These are phyloP conservation scores for Cryptosporidium xiaoi DNA, from an alignment of 169 alveolate genomes.

Conservation along the genomic window DNA sequence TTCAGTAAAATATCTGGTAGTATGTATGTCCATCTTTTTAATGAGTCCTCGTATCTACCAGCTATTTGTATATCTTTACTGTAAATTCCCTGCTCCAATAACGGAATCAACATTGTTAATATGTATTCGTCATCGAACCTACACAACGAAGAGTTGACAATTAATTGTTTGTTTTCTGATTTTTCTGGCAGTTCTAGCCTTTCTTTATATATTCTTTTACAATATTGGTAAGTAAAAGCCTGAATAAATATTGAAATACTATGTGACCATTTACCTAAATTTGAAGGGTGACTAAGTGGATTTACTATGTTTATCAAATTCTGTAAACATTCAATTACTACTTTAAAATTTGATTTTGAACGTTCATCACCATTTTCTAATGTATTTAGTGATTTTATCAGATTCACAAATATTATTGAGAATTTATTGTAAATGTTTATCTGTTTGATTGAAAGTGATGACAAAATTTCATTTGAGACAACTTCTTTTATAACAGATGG, in stretches of 20 bases:
- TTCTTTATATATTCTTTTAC: conserved; percentile 66
- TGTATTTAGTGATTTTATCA: conserved; percentile 29
- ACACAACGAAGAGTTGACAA: conserved; percentile 2
- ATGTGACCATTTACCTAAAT: conserved; percentile 61
- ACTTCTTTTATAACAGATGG: conserved; percentile 44
- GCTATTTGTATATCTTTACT: conserved; percentile 57
- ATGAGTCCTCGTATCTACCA: conserved; percentile 56
- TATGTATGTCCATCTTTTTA: conserved; percentile 69
- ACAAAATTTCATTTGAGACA: conserved; percentile 26
- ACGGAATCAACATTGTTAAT: conserved; percentile 45
- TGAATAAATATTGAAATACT: conserved; percentile 55
- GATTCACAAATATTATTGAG: conserved; percentile 43
- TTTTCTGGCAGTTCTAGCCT: neutral
- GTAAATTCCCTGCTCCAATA: conserved; percentile 62
- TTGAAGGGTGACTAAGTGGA: conserved; percentile 65
- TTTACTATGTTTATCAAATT: conserved; percentile 11
- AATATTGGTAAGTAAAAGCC: conserved; percentile 65
- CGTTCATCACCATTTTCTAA: conserved; percentile 14
- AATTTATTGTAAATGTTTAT: conserved; percentile 32
- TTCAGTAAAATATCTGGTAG: conserved; percentile 36
- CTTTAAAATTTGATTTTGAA: neutral
- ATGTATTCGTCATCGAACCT: conserved; percentile 68
- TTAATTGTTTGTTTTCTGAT: neutral
- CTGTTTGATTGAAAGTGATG: conserved; percentile 28
- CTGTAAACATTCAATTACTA: neutral